Percentiles rank a stretch among this genome's conserved stretches.
Evolutionary conservation across 306 rosid genomes (phyloP).

Genomic region (Corylus americana): DNA sequence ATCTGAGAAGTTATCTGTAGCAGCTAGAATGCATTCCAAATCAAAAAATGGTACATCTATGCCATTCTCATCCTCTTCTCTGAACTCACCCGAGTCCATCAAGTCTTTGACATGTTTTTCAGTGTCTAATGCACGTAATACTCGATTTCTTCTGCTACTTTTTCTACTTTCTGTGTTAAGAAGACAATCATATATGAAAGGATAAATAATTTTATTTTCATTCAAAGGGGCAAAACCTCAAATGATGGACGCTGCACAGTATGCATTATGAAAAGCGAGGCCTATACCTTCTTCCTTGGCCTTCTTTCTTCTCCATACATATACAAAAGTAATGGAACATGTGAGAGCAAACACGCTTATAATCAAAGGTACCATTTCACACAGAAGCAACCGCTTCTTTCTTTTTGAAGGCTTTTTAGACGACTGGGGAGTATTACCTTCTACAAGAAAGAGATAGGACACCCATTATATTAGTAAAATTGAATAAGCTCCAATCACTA

Average conservation of each 20-base stretch:
- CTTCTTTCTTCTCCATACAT: conserved; percentile 16
- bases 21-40: conserved; percentile 33
- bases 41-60: conserved; percentile 40
- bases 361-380: background rate
- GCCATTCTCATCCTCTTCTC: conserved; percentile 35
- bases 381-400: background rate
- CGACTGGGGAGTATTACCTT: background rate
- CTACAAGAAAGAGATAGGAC: background rate
- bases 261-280: background rate
- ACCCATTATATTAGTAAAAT: background rate
- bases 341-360: background rate
- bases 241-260: background rate
- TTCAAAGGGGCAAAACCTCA: background rate
- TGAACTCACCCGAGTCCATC: conserved; percentile 27
- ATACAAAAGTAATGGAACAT: conserved; percentile 4
- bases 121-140: background rate
- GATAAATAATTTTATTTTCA: background rate
- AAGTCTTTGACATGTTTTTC: conserved; percentile 31
- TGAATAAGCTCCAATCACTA: background rate
- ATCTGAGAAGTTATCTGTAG: conserved; percentile 54
- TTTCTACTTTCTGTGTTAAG: no score
- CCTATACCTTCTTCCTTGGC: conserved; percentile 17
- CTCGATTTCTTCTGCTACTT: no score
- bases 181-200: no score
- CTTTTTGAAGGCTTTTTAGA: background rate